A percentile compares a stretch with the other conserved stretches of the same genome.
Conservation (phyloP, 106 monocot genomes). For the Dioscorea dumetorum region DNA sequence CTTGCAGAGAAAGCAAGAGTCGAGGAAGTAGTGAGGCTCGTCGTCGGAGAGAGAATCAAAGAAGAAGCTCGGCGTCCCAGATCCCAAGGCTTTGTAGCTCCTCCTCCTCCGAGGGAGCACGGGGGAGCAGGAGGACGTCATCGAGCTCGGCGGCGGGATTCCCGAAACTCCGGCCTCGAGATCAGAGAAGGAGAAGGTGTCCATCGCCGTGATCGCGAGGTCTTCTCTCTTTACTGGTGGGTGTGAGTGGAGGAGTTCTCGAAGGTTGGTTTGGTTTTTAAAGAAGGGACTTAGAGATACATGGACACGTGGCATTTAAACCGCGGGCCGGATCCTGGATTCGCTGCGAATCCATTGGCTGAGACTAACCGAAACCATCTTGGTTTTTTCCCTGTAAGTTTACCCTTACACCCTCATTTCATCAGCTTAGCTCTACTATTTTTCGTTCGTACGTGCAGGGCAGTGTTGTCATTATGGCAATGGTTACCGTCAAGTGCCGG, state of each 20-base stretch:
- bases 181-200: not conserved
- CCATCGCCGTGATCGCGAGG: not conserved
- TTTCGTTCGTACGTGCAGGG: too few species aligned
- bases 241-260: not conserved
- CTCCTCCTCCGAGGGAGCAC: not conserved
- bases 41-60: conserved; percentile 18
- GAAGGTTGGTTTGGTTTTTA: not conserved
- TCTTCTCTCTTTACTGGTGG: not conserved
- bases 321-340: too few species aligned
- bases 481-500: too few species aligned
- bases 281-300: too few species aligned
- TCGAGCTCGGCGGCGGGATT: not conserved
- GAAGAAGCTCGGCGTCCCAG: conserved; percentile 18
- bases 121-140: not conserved
- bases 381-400: too few species aligned
- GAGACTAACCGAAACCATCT: too few species aligned
- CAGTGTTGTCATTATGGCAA: too few species aligned
- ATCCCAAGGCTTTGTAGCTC: not conserved
- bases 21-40: conserved; percentile 45
- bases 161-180: not conserved
- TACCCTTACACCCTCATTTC: too few species aligned
- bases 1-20: conserved; percentile 73
- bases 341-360: too few species aligned
- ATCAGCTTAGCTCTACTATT: too few species aligned
- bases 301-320: too few species aligned